Evolutionary conservation across 2,329 filamentous ascomycete genomes (phyloP).

Genomic region (Trematosphaeria pertusa): DNA sequence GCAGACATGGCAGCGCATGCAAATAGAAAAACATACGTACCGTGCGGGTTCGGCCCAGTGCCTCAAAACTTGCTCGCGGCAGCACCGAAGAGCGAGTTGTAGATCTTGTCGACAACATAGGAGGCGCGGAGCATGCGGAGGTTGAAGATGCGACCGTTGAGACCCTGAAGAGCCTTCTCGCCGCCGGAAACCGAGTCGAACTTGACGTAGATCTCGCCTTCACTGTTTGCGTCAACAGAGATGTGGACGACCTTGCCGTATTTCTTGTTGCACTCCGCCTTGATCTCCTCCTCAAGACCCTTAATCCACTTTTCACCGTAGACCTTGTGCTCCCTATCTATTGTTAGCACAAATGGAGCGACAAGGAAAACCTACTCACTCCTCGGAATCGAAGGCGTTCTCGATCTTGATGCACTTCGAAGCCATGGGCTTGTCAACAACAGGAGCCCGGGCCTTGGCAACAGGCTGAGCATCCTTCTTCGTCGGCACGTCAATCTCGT

Average conservation of each 20-base stretch:
- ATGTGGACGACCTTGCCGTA: constrained; percentile 99
- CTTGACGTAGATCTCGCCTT: constrained; percentile 97
- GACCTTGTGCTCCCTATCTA: constrained; percentile 31
- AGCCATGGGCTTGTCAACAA: constrained; percentile 79
- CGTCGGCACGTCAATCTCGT: constrained; percentile 74
- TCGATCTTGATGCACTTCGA: constrained; percentile 93
- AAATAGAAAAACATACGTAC: constrained; percentile 19
- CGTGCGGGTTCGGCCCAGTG: constrained; percentile 6
- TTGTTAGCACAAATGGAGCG: constrained; percentile 21
- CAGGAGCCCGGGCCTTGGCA: constrained; percentile 79
- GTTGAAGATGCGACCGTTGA: constrained; percentile 96
- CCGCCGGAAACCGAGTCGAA: constrained; percentile 95
- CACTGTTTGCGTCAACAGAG: constrained; percentile 88
- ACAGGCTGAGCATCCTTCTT: constrained; percentile 28
- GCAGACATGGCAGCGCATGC: constrained; percentile 1
- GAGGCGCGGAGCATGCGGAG: constrained; percentile 91
- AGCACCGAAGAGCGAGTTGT: constrained; percentile 79
- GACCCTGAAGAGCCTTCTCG: constrained; percentile 95
- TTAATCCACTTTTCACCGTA: constrained; percentile 72
- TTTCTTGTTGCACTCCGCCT: constrained; percentile 89
- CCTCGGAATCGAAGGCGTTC: constrained; percentile 91
- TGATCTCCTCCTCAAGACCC: constrained; percentile 92
- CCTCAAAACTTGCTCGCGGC: constrained; percentile 37
- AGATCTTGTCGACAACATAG: constrained; percentile 97
- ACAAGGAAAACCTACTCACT: constrained; percentile 68